Evolutionary conservation across 768 basidiomycete species (phyloP), one percentile per base, ranked within the genome.

Genomic region (Lentinula detonsa): DNA sequence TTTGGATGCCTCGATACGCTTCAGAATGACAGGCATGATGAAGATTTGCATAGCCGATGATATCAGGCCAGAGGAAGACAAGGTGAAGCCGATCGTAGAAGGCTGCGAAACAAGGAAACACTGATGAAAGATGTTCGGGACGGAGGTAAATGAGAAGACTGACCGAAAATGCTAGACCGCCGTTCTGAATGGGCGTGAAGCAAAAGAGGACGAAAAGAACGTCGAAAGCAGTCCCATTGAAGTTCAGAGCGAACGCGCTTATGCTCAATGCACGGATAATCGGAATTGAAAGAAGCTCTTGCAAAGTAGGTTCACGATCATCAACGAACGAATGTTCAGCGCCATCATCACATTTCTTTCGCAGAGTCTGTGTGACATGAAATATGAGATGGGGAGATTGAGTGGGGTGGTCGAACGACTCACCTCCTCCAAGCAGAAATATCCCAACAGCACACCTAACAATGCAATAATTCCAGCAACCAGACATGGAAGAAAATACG

Each of bases 151-250:
- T 3, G 15, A 56, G 18, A 34, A 8, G 13, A 28, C 85, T 68
- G 65, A 87, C 86, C 28, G 81, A 78, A 65, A 87, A 84, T 11
- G 77, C 75, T 0, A 89, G 73, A 0, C 88, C 87, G 33, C 87
- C 87, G 2, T 74, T 67, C 42, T 74, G 62, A 43, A 88, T 69
- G 15, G 84, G 77, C 11, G 87, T 85, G 68, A 85, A 90, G 62
- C 84, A 86, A 65, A 85, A 87, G 28, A 89, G 75, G 8, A 87
- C 85, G 64, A 88, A 88, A 7, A 86, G 81, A n/a, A 85, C 83
- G 54, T 88, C 87, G 61, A 85, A 90, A 1, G 80, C 80, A 0
- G 81, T 82, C 8, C 74, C 76, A 63, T 81, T 74, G 72, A 86
- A 88, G 50, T 75, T 76, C 11, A 87, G 72, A 1, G 77, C 76